Evolutionary conservation across 1,139 yeast genomes (phyloP), one percentile per base, ranked within the genome.

Genomic region (Nakaseomyces bracarensis): DNA sequence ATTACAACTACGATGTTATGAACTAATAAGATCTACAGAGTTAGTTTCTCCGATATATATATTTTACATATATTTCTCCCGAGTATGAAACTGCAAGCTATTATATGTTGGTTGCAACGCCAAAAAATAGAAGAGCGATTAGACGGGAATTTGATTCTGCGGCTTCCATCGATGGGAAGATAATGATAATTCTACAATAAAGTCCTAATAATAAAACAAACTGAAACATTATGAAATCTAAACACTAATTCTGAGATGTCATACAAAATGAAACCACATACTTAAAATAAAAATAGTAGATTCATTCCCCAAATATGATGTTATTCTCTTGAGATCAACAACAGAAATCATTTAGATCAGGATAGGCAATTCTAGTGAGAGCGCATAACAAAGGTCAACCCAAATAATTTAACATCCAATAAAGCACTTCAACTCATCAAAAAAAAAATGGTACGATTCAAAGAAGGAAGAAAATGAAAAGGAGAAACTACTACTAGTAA

Each of bases 1-100:
- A n/a, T n/a, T n/a, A n/a, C n/a, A n/a, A n/a, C n/a, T n/a, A 29
- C 13, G 20, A 16, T 13, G 33, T 48, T 78, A 77, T 52, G 94
- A 89, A 52, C 72, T 83, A 47, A 87, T 21, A 8, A 2, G 25
- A 21, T 21, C 25, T 21, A 21, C 25, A 8, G 25, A 4, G 4
- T 25, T 25, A n/a, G n/a, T 25, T 25, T 3, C 18, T 28, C 8
- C n/a, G 13, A 13, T 28, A 9, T 28, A 13, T 28, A 2, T 6
- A 28, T 9, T 5, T 28, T 14, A 11, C 8, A 27, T 18, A 22
- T 36, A 52, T 61, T 56, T 61, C 49, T 54, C 65, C 65, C 64
- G 53, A 43, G 53, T 60, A 51, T 61, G 65, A 61, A 61, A 61
- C 65, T 60, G 50, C 64, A 59, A 45, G 37, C 63, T 58, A 59